Conservation (phyloP, 2,329 filamentous ascomycete genomes). For the Aureobasidium sp. region DNA sequence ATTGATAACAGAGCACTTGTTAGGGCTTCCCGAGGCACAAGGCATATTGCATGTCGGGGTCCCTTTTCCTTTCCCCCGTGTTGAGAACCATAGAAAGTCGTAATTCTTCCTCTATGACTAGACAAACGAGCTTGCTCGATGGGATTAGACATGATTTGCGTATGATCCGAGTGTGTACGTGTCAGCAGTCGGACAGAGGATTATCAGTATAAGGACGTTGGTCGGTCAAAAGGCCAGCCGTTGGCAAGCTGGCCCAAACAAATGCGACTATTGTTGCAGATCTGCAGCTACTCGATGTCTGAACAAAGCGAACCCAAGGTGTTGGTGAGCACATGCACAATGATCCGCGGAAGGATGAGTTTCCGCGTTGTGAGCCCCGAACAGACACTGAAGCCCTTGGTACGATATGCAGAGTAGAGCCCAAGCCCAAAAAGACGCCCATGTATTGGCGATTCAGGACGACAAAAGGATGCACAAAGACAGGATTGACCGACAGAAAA, state of each 20-base stretch:
- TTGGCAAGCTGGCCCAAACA: not conserved
- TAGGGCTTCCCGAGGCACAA: not conserved
- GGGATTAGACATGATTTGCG: not conserved
- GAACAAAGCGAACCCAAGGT: not conserved
- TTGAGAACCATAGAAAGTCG: not conserved
- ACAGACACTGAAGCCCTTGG: not conserved
- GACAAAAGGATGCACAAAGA: not conserved
- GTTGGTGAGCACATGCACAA: not conserved
- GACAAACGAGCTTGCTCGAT: not conserved
- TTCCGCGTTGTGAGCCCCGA: not conserved
- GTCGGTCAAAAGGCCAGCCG: not conserved
- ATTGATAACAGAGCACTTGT: not conserved
- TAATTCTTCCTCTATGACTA: not conserved
- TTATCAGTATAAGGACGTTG: not conserved
- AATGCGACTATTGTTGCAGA: conserved; percentile 5
- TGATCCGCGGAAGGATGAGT: not conserved
- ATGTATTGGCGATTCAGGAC: not conserved
- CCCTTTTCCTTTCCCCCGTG: not conserved
- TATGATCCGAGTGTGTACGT: not conserved
- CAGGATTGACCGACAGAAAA: not conserved
- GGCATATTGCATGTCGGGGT: not conserved
- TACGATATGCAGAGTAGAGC: not conserved
- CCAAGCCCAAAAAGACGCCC: not conserved
- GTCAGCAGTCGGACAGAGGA: not conserved
- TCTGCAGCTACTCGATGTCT: conserved; percentile 1